Evolutionary conservation across 164 flowering plant genomes (phyloP).

Genomic region (Stephania yunnanensis): DNA sequence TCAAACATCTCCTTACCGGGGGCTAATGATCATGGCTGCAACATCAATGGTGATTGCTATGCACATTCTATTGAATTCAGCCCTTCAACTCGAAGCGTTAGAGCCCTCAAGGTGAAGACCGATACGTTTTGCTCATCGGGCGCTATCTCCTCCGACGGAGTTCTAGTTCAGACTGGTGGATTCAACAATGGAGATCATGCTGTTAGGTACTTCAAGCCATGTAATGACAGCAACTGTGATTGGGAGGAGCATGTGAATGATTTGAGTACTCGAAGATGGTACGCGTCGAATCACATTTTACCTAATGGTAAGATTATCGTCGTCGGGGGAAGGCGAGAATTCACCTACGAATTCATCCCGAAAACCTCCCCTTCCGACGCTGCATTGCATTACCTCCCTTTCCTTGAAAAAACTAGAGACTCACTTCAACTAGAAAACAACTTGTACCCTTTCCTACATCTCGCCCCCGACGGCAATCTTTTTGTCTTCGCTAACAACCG

Average conservation of each 20-base stretch:
- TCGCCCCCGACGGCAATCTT: conserved; percentile 51
- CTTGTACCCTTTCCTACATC: conserved; percentile 80
- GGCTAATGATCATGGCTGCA: conserved; percentile 13
- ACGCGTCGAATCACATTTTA: conserved; percentile 59
- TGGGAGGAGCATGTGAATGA: conserved; percentile 46
- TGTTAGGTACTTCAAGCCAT: conserved; percentile 48
- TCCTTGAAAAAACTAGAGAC: conserved; percentile 50
- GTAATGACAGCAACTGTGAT: conserved; percentile 46
- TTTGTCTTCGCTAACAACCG: conserved; percentile 49
- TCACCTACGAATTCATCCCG: conserved; percentile 69
- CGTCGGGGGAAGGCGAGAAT: conserved; percentile 62
- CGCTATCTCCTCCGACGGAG: conserved; percentile 46
- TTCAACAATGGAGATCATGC: conserved; percentile 50
- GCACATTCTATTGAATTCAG: conserved; percentile 46
- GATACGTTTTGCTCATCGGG: conserved; percentile 94
- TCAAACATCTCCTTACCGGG: conserved; percentile 35
- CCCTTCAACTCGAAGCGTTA: conserved; percentile 9
- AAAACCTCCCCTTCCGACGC: conserved; percentile 7
- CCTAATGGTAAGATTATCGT: conserved; percentile 75
- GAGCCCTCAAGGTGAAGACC: conserved; percentile 38
- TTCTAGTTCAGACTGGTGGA: conserved; percentile 76
- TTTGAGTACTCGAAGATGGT: conserved; percentile 56
- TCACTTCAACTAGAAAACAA: conserved; percentile 41
- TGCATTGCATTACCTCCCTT: conserved; percentile 25
- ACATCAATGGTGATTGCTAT: conserved; percentile 25